phyloP scores from a whole-genome alignment of 2,329 filamentous ascomycete genomes.

The Trichoderma guizhouense region DNA sequence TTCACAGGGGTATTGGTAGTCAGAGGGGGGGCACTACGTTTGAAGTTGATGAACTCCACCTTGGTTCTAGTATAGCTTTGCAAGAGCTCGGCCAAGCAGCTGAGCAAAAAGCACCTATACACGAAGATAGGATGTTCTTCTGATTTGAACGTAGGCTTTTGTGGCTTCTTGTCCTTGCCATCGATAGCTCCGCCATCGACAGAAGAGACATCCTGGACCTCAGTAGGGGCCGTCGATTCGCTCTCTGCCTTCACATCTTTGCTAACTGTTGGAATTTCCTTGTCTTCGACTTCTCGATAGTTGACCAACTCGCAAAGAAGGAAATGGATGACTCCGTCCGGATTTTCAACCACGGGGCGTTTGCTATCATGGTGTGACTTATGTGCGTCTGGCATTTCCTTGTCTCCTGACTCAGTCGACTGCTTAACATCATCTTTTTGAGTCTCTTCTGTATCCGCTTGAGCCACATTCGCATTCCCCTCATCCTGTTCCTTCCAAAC shows the following conservation, averaged over 20 bases:
- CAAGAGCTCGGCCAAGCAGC: conserved; percentile 85
- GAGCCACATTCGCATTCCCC: conserved; percentile 20
- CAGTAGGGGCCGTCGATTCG: conserved; percentile 25
- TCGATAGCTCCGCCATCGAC: conserved; percentile 34
- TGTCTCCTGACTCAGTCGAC: conserved; percentile 57
- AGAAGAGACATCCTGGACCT: conserved; percentile 30
- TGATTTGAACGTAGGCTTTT: conserved; percentile 78
- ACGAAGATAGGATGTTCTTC: conserved; percentile 95
- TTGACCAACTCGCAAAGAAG: conserved; percentile 87
- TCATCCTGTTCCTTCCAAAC: conserved; percentile 40
- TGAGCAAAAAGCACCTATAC: conserved; percentile 91
- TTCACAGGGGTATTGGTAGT: conserved; percentile 87
- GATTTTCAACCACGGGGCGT: conserved; percentile 81
- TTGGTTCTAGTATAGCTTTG: conserved; percentile 92
- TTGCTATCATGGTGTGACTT: conserved; percentile 69
- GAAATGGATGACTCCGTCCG: conserved; percentile 93
- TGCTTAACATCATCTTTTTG: conserved; percentile 50
- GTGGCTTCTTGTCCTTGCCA: conserved; percentile 57
- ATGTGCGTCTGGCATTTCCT: conserved; percentile 59
- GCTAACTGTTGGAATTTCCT: conserved; percentile 50
- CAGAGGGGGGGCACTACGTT: conserved; percentile 80
- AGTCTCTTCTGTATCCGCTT: conserved; percentile 18
- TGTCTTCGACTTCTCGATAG: conserved; percentile 90
- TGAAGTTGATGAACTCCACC: conserved; percentile 99
- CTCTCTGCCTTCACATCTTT: conserved; percentile 42